Percentiles rank a stretch among this genome's conserved stretches.
Conservation (phyloP, 2,329 filamentous ascomycete species). For the Stagonosporopsis tanaceti region DNA sequence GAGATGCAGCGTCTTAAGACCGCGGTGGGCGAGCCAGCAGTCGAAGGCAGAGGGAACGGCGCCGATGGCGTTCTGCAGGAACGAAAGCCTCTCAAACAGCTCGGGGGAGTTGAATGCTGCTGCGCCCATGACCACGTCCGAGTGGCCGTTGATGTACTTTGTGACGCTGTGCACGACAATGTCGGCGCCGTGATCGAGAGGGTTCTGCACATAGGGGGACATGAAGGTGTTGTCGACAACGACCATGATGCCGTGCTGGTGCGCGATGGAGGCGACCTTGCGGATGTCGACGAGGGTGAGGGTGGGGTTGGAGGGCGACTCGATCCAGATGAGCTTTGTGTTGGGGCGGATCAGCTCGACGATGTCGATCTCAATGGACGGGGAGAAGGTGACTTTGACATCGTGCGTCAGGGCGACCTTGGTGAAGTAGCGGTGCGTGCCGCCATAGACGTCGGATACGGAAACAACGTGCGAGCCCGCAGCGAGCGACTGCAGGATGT, state of each 20-base stretch:
- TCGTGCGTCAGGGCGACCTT: conserved; percentile 95
- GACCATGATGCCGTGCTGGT: conserved; percentile 87
- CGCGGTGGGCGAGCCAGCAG: conserved; percentile 96
- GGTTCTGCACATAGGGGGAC: conserved; percentile 95
- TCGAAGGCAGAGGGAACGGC: conserved; percentile 95
- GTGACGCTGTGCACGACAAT: conserved; percentile 97
- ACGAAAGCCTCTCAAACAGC: conserved; percentile 78
- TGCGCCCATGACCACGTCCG: conserved; percentile 95
- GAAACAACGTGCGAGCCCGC: conserved; percentile 93
- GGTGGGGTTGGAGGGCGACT: conserved; percentile 93
- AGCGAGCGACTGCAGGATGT: conserved; percentile 90
- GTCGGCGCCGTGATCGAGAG: conserved; percentile 92
- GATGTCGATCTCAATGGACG: conserved; percentile 89
- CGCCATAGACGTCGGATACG: conserved; percentile 96
- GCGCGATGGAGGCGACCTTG: conserved; percentile 81
- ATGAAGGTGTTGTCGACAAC: conserved; percentile 99
- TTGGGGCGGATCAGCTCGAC: conserved; percentile 82
- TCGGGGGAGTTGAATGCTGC: conserved; percentile 91
- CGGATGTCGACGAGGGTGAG: conserved; percentile 91
- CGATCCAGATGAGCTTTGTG: conserved; percentile 97
- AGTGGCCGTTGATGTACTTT: conserved; percentile 99
- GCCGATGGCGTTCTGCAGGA: conserved; percentile 97
- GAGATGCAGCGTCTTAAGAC: conserved; percentile 94
- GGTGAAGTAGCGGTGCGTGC: conserved; percentile 98
- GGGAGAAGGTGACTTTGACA: conserved; percentile 92